Conservation (phyloP, 441 rosid species). For the Heliophila coronopifolia region DNA sequence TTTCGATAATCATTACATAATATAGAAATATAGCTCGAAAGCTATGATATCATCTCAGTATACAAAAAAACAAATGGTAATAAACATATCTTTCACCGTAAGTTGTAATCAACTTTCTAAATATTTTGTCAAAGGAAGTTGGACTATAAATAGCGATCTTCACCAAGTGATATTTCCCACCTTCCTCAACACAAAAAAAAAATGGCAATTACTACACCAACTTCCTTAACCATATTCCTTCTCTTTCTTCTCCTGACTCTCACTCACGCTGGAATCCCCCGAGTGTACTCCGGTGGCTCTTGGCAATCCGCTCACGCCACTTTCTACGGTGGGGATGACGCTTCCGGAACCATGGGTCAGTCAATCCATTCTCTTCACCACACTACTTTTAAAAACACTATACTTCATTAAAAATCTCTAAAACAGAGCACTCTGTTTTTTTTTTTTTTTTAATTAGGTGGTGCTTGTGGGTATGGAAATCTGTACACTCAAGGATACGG, state of each 20-base stretch:
- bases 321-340: conserved; percentile 95
- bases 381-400: background rate
- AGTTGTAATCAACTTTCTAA: too few species aligned
- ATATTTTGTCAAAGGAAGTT: too few species aligned
- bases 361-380: background rate
- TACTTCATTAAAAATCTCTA: background rate
- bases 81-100: too few species aligned
- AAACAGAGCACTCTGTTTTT: too few species aligned
- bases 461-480: conserved; percentile 75
- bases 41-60: too few species aligned
- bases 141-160: too few species aligned
- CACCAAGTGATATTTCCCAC: too few species aligned
- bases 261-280: conserved; percentile 32
- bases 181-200: too few species aligned
- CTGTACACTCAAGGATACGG: conserved; percentile 69
- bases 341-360: conserved; percentile 97
- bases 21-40: too few species aligned
- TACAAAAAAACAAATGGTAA: too few species aligned
- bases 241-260: conserved; percentile 17
- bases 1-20: too few species aligned
- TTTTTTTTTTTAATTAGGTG: conserved; percentile 36
- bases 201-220: conserved; percentile 8
- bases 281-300: conserved; percentile 59
- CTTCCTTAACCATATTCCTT: conserved; percentile 14
- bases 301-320: conserved; percentile 95